Conservation (phyloP, 1,139 yeast species). For the Dujonia santamariae region DNA sequence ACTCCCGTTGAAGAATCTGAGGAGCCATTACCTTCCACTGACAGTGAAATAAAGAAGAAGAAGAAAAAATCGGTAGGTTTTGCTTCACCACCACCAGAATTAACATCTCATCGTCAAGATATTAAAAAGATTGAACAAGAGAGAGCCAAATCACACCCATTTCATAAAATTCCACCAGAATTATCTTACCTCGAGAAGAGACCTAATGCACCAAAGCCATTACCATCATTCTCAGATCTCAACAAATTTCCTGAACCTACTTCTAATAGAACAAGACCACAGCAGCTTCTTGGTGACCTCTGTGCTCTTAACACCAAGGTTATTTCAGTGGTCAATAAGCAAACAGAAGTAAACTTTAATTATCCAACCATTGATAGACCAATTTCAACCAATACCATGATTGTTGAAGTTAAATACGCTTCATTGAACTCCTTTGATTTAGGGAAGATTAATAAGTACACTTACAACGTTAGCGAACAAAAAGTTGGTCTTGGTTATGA, state of each 20-base stretch:
- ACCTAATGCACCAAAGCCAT: conserved; percentile 21
- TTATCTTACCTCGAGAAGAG: conserved; percentile 35
- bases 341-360: conserved; percentile 42
- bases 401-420: conserved; percentile 38
- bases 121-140: conserved; percentile 25
- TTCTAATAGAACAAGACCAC: conserved; percentile 4
- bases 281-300: conserved; percentile 21
- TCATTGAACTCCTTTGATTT: conserved; percentile 39
- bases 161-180: conserved; percentile 45
- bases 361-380: conserved; percentile 39
- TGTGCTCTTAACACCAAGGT: conserved; percentile 38
- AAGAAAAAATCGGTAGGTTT: conserved; percentile 37
- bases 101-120: conserved; percentile 31
- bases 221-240: conserved; percentile 10
- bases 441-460: conserved; percentile 35
- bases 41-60: conserved; percentile 9
- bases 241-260: conserved; percentile 6
- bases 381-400: conserved; percentile 26
- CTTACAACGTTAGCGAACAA: conserved; percentile 34
- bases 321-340: conserved; percentile 39
- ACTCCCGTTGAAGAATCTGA: too few relatives aligned
- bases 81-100: conserved; percentile 38
- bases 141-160: conserved; percentile 27
- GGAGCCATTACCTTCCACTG: too few relatives aligned
- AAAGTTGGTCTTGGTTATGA: conserved; percentile 45